Evolutionary conservation across 1,284 basidiomycete species (phyloP).

Genomic region (Papiliotrema flavescens): DNA sequence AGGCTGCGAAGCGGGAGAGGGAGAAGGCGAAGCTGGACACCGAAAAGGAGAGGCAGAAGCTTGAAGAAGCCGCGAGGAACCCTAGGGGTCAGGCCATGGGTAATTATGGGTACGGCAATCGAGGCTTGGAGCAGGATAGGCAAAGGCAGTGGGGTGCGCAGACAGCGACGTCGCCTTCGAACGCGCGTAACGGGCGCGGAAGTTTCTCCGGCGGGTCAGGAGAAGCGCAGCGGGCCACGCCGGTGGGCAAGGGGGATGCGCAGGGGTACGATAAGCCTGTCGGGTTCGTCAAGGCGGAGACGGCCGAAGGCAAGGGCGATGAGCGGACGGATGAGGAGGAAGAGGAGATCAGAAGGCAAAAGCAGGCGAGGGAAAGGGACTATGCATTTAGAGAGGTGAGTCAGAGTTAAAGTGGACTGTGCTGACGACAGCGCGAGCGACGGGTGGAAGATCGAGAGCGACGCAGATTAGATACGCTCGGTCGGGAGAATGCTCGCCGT

Average conservation of each 20-base stretch:
- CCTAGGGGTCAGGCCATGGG: conserved; percentile 7
- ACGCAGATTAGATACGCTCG: conserved; percentile 66
- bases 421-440: conserved; percentile 49
- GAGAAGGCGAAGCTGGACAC: conserved; percentile 72
- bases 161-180: conserved; percentile 7
- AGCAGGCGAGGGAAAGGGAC: conserved; percentile 71
- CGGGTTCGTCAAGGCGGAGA: conserved; percentile 70
- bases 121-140: not conserved
- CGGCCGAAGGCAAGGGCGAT: conserved; percentile 45
- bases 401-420: conserved; percentile 16
- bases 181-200: conserved; percentile 1
- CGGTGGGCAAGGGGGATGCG: conserved; percentile 49
- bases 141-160: conserved; percentile 9
- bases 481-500: conserved; percentile 68
- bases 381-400: conserved; percentile 77
- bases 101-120: conserved; percentile 33
- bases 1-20: conserved; percentile 76
- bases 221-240: conserved; percentile 5
- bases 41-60: conserved; percentile 39
- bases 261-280: conserved; percentile 74
- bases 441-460: conserved; percentile 76
- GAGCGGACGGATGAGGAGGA: conserved; percentile 75
- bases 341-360: conserved; percentile 70
- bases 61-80: conserved; percentile 7
- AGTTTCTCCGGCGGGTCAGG: not conserved